Conservation (phyloP, 345 rosid genomes). For the Eutrema japonicum region DNA sequence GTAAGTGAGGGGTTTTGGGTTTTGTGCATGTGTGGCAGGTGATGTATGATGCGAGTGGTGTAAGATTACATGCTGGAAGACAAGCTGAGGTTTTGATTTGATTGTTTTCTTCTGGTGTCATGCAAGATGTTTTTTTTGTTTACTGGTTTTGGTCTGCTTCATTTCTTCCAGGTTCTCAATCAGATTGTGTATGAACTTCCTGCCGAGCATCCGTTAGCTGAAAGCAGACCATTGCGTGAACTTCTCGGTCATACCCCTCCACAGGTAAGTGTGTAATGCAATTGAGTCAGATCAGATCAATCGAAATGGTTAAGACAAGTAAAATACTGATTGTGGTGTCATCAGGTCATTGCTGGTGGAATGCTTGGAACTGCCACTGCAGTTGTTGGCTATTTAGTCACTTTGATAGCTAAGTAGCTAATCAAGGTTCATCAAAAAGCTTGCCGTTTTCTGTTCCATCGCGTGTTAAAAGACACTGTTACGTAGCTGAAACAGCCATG, state of each 20-base stretch:
- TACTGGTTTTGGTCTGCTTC: constrained; percentile 12
- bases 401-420: constrained; percentile 21
- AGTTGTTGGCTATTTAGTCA: constrained; percentile 55
- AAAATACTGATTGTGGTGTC: constrained; percentile 9
- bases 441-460: not conserved
- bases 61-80: constrained; percentile 86
- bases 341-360: constrained; percentile 81
- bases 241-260: constrained; percentile 91
- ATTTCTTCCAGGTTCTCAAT: constrained; percentile 65
- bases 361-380: constrained; percentile 72
- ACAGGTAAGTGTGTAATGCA: constrained; percentile 57
- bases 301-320: not conserved
- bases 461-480: constrained; percentile 14
- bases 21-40: constrained; percentile 52
- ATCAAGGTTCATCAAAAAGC: not conserved
- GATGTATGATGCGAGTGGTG: constrained; percentile 92
- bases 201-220: constrained; percentile 90
- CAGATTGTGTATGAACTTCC: constrained; percentile 95
- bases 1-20: not conserved
- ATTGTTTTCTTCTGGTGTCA: constrained; percentile 14
- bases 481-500: constrained; percentile 27
- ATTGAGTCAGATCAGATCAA: constrained; percentile 12
- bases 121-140: not conserved
- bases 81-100: constrained; percentile 77
- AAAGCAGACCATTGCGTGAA: constrained; percentile 78